Evolutionary conservation across 2,329 filamentous ascomycete species (phyloP).

Genomic region (Aspergillus vadensis): DNA sequence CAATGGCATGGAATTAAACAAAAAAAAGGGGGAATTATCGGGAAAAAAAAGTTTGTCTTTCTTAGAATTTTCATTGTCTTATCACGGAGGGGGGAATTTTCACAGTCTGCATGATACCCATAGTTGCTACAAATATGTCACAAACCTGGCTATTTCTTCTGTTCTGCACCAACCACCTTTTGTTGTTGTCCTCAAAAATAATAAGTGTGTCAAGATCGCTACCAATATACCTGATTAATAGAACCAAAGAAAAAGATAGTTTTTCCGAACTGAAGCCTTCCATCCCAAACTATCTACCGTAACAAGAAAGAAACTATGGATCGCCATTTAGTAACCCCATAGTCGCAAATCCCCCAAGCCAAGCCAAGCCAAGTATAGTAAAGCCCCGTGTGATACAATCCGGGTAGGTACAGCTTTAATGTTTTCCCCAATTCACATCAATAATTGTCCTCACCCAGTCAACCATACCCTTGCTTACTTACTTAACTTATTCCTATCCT

Average conservation of each 20-base stretch:
- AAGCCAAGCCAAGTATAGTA: too few relatives aligned
- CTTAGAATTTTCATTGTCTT: constrained; percentile 3
- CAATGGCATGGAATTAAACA: neutral
- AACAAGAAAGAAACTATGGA: neutral
- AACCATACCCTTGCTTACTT: too few relatives aligned
- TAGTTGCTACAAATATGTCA: constrained; percentile 11
- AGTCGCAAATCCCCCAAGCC: too few relatives aligned
- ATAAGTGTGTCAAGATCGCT: neutral
- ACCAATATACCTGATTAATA: constrained; percentile 1
- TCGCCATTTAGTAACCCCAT: too few relatives aligned
- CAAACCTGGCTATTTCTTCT: constrained; percentile 7
- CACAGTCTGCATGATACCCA: constrained; percentile 26
- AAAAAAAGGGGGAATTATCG: neutral
- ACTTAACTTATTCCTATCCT: too few relatives aligned
- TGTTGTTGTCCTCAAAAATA: neutral
- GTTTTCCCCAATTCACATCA: too few relatives aligned
- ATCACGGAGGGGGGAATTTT: constrained; percentile 16
- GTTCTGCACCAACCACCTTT: neutral
- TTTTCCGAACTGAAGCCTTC: too few relatives aligned
- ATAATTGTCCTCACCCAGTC: too few relatives aligned
- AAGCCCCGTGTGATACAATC: neutral
- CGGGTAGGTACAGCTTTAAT: too few relatives aligned
- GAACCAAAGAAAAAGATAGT: neutral
- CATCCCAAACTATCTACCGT: neutral
- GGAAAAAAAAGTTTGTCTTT: constrained; percentile 10